Evolutionary conservation across 257 asterid genomes (phyloP), one percentile per base, ranked within the genome.

Genomic region (Plantago elongata): DNA sequence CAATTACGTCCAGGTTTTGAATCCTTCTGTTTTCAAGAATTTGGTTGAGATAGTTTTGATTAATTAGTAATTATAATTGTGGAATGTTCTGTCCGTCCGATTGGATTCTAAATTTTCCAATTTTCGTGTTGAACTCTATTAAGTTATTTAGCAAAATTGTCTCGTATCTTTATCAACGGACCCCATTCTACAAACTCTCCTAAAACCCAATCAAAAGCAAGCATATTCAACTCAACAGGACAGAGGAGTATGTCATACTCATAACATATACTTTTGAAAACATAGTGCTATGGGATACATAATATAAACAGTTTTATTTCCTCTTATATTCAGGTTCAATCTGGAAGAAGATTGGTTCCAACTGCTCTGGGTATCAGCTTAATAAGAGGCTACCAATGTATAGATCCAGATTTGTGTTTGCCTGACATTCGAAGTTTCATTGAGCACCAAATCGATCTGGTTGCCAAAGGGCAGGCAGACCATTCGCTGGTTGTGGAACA

Each of bases 351-450:
- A 74, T 80, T 90, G 80, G 80, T 70, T 74, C 97, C 97, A 18
- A 90, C 97, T 66, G 86, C 89, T 67, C 71, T 90, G 70, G 97
- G 97, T 65, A 78, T 90, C 84, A 90, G 94, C 79, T 74, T 90
- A 69, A 83, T 90, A 72, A 80, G 97, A 81, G 97, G 97, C 64
- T 90, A 90, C 74, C 97, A 90, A 57, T 75, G 91, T 64, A 90
- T 79, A 74, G 97, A 90, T 74, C 94, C 92, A 43, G 97, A 90
- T 83, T 84, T 90, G 68, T 83, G 92, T 70, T 83, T 90, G 74
- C 97, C 97, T 29, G 97, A 87, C 62, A 90, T 90, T 66, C 87
- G 97, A 49, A 78, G 97, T 78, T 90, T 90, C 78, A 90, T 90
- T 61, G 97, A 87, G 88, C 94, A 90, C 45, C 95, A 90, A 72